These are phyloP conservation scores for Entonaema liquescens DNA, from an alignment of 495 filamentous ascomycete species.

Conservation along the genomic window DNA sequence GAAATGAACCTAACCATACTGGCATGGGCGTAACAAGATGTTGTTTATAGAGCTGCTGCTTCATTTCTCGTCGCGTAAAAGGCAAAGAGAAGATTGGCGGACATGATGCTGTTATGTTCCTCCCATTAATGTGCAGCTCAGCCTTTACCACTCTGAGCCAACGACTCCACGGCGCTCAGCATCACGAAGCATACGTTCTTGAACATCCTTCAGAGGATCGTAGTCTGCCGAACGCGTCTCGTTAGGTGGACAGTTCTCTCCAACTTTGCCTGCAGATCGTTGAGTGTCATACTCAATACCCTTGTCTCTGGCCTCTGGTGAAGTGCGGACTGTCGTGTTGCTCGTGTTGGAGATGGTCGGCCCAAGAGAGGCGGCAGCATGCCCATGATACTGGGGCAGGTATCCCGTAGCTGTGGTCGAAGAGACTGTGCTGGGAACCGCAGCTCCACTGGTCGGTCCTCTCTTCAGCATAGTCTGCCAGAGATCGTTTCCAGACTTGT, in stretches of 20 bases:
- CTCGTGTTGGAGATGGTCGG: constrained; percentile 49
- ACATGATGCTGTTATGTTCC: neutral
- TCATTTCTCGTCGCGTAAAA: neutral
- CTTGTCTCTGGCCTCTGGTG: constrained; percentile 41
- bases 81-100: constrained; percentile 3
- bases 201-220: constrained; percentile 36
- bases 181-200: constrained; percentile 44
- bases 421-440: constrained; percentile 52
- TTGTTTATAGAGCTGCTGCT: constrained; percentile 23
- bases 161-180: constrained; percentile 44
- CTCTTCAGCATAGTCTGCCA: constrained; percentile 57
- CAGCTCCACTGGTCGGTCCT: constrained; percentile 48
- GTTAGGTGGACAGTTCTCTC: constrained; percentile 54
- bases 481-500: constrained; percentile 45
- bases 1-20: constrained; percentile 42
- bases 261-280: constrained; percentile 45
- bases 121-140: neutral
- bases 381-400: constrained; percentile 55
- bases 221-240: constrained; percentile 43
- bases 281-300: constrained; percentile 39
- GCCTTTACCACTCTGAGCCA: constrained; percentile 43
- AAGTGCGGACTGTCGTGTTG: constrained; percentile 32
- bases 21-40: constrained; percentile 31
- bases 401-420: constrained; percentile 58
- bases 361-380: constrained; percentile 54